Conservation (phyloP, 2,329 filamentous ascomycete species). For the Exophiala phaeomuriformis region DNA sequence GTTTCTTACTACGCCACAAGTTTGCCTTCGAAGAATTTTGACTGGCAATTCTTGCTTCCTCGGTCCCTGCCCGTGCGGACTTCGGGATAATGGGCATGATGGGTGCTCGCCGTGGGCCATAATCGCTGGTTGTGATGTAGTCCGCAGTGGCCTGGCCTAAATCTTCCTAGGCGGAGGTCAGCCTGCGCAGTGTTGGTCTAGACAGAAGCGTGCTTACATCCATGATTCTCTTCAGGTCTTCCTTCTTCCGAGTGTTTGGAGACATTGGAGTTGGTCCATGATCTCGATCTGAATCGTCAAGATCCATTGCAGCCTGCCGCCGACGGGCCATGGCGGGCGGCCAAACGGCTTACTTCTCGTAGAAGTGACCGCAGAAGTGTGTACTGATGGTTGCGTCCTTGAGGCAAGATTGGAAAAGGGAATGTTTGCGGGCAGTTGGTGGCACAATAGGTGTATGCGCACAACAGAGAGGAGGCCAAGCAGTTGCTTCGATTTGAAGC, state of each 20-base stretch:
- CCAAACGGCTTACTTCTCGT: background rate
- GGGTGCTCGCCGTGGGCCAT: conserved; percentile 10
- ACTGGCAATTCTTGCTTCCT: conserved; percentile 28
- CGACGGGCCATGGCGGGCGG: background rate
- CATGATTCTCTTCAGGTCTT: conserved; percentile 7
- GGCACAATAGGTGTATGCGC: too few relatives aligned
- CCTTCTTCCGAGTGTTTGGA: conserved; percentile 2
- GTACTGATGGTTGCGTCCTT: background rate
- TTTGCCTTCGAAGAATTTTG: conserved; percentile 28
- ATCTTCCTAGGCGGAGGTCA: conserved; percentile 30
- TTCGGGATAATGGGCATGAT: conserved; percentile 28
- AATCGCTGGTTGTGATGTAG: conserved; percentile 32
- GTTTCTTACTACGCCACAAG: conserved; percentile 33
- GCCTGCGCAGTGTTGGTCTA: background rate
- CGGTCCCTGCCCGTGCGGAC: conserved; percentile 31
- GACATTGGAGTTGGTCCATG: conserved; percentile 2
- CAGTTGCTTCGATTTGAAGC: too few relatives aligned
- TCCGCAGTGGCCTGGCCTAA: conserved; percentile 35
- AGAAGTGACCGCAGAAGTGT: background rate
- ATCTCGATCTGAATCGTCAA: background rate
- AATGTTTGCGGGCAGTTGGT: too few relatives aligned
- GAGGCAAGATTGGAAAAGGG: too few relatives aligned
- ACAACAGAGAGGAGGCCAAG: too few relatives aligned
- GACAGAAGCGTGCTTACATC: background rate
- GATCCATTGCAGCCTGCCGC: background rate